Evolutionary conservation across 2,329 filamentous ascomycete species (phyloP), one percentile per base, ranked within the genome.

Genomic region (Cyphellophora attinorum): DNA sequence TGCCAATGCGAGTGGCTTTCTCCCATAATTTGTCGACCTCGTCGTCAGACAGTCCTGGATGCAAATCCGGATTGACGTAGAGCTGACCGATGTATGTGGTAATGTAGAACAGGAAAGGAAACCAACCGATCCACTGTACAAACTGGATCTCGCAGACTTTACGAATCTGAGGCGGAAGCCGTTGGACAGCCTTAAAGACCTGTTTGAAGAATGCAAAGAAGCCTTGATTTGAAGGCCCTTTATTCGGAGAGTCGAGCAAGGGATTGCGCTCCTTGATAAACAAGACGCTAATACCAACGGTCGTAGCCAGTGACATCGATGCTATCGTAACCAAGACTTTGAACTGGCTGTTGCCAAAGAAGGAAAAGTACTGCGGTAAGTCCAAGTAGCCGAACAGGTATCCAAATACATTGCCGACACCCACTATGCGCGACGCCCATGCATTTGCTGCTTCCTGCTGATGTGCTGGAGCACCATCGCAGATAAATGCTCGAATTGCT

Each of bases 361-460:
- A 93, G 51, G 82, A 80, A 6, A 93, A 57, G 39, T 79, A 70
- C 34, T 69, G 70, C 0, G 85, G 82, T 4, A 96, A 68, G 49
- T 95, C 70, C 42, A 85, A 65, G 50, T 89, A 93, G 23, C 89
- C 89, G 35, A 85, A 85, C 14, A 93, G 68, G 54, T 91, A 96
- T 23, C 88, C 88, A 19, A 89, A 58, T 35, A 96, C 94, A 55
- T 94, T 95, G 19, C 89, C 91, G 29, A 93, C 64, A 15, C 89
- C 89, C 8, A 79, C 81, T 38, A 89, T 74, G 33, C 89, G 77
- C 51, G 85, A 88, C 13, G 89, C 85, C 88, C 93, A 95, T 27
- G 89, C 81, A 60, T 96, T 96, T 35, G 88, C 89, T 23, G 80
- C 71, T 59, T 94, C 88, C 62, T 96, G 89, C 56, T 96, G 89